A percentile compares a stretch with the other conserved stretches of the same genome.
phyloP scores from a whole-genome alignment of 768 basidiomycete genomes.

The Suillus subaureus region DNA sequence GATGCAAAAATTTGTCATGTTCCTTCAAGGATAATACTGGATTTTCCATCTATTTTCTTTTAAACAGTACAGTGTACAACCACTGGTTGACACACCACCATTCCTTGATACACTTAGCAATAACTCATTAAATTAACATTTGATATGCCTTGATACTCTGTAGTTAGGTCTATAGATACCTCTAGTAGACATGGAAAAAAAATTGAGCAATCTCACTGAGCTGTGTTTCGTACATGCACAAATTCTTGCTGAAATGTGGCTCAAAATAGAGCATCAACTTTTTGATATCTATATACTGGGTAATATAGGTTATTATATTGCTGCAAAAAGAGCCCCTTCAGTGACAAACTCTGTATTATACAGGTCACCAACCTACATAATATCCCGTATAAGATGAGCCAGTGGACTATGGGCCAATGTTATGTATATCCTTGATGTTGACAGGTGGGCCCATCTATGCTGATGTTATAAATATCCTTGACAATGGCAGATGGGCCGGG shows the following conservation, averaged over 20 bases:
- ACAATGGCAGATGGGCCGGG: too few relatives aligned
- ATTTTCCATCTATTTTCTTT: too few relatives aligned
- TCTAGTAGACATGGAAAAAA: background rate
- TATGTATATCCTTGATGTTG: too few relatives aligned
- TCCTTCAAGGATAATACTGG: too few relatives aligned
- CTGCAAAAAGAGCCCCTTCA: too few relatives aligned
- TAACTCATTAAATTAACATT: background rate
- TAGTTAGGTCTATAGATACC: background rate
- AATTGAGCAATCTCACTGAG: background rate
- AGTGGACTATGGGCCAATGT: too few relatives aligned
- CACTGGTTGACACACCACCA: background rate
- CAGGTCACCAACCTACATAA: too few relatives aligned
- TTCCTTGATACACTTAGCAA: background rate
- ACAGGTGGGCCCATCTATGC: too few relatives aligned
- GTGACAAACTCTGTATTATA: too few relatives aligned
- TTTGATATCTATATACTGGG: background rate
- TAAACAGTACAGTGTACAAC: background rate
- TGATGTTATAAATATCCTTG: too few relatives aligned
- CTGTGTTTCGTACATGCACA: background rate
- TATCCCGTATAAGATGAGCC: too few relatives aligned
- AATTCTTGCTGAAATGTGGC: background rate
- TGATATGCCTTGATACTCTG: background rate
- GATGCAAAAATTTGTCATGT: too few relatives aligned
- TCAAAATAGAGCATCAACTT: background rate
- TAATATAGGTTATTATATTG: background rate